Evolutionary conservation across 768 basidiomycete genomes (phyloP).

Genomic region (Leccinum arenicola): DNA sequence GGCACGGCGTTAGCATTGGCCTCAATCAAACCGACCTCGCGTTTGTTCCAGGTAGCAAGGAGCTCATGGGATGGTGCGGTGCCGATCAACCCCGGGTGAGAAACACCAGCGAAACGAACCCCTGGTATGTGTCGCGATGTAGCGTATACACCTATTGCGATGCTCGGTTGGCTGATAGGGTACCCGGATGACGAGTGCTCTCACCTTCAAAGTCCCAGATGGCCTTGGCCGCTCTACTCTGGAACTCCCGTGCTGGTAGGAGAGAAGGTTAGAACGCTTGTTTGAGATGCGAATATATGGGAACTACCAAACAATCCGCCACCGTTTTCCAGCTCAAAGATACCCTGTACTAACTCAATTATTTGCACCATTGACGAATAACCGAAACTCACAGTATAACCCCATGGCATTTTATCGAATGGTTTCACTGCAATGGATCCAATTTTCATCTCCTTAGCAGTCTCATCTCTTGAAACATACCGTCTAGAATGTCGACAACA

Average conservation of each 20-base stretch:
- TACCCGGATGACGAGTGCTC: not conserved
- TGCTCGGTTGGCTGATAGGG: not conserved
- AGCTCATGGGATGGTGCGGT: conserved; percentile 74
- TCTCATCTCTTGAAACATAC: conserved; percentile 30
- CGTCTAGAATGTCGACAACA: conserved; percentile 77
- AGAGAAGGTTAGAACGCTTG: not conserved
- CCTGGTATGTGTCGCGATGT: conserved; percentile 76
- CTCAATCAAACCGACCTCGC: conserved; percentile 64
- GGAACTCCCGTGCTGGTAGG: conserved; percentile 55
- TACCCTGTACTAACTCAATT: conserved; percentile 45
- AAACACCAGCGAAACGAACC: conserved; percentile 74
- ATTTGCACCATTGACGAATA: not conserved
- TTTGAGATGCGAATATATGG: not conserved
- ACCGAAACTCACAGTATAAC: conserved; percentile 53
- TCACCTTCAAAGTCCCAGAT: conserved; percentile 77
- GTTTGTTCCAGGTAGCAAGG: conserved; percentile 70
- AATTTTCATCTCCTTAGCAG: not conserved
- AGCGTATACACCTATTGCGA: conserved; percentile 56
- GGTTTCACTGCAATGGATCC: conserved; percentile 44
- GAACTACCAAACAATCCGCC: conserved; percentile 65
- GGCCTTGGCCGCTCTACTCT: conserved; percentile 70
- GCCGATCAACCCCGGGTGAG: conserved; percentile 74
- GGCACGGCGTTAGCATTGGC: conserved; percentile 51
- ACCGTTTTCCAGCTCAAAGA: conserved; percentile 72
- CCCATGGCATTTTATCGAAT: conserved; percentile 80